Conservation (phyloP, 1,139 yeast species). For the Eremothecium coryli region DNA sequence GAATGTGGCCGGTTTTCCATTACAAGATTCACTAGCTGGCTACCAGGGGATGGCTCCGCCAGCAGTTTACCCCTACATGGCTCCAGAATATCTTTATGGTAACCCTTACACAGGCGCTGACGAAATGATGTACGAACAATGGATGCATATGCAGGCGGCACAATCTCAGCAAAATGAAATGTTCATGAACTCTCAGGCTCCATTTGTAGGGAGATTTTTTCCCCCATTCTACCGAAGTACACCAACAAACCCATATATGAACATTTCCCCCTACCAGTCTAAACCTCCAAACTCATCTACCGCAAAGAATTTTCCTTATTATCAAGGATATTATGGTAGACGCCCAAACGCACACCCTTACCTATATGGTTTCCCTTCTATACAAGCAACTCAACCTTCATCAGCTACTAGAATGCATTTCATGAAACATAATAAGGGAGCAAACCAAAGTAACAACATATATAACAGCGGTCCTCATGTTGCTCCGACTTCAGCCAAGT, state of each 20-base stretch:
- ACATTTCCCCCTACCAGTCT: slow-evolving; percentile 16
- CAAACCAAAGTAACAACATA: slow-evolving; percentile 3
- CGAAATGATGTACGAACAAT: slow-evolving; percentile 6
- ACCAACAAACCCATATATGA: slow-evolving; percentile 17
- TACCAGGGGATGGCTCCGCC: slow-evolving; percentile 7
- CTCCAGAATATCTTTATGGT: slow-evolving; percentile 6
- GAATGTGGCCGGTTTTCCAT: background rate
- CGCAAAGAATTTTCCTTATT: slow-evolving; percentile 15
- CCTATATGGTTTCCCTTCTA: slow-evolving; percentile 28
- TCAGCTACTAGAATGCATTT: slow-evolving; percentile 14
- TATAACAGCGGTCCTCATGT: background rate
- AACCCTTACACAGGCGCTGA: slow-evolving; percentile 7
- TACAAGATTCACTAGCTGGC: slow-evolving; percentile 1
- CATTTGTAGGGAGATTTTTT: slow-evolving; percentile 11
- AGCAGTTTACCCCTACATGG: slow-evolving; percentile 9
- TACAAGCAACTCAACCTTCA: slow-evolving; percentile 29
- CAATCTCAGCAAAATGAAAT: slow-evolving; percentile 2
- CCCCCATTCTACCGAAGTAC: slow-evolving; percentile 22
- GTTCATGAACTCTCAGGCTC: slow-evolving; percentile 5
- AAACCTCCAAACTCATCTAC: slow-evolving; percentile 13
- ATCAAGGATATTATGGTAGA: slow-evolving; percentile 22
- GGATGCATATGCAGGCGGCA: slow-evolving; percentile 7
- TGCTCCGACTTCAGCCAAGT: background rate
- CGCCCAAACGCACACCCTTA: slow-evolving; percentile 13
- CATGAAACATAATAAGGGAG: slow-evolving; percentile 7